These are phyloP conservation scores for Cercospora sp. DNA, from an alignment of 2,329 filamentous ascomycete genomes.

Conservation along the genomic window DNA sequence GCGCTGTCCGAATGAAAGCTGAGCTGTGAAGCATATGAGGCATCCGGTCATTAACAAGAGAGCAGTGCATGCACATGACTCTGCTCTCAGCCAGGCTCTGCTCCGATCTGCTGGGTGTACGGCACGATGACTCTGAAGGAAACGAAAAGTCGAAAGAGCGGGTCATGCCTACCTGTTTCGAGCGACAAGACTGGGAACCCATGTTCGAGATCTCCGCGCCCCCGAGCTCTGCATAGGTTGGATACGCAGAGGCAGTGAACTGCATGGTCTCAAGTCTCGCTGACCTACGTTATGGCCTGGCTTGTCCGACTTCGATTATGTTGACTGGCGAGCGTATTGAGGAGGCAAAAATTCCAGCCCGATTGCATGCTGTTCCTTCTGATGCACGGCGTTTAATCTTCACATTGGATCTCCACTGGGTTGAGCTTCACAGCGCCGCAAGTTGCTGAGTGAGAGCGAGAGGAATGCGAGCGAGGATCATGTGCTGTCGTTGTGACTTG, in stretches of 20 bases:
- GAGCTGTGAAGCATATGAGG: neutral
- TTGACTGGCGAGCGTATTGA: neutral
- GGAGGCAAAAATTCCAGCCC: neutral
- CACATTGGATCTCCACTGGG: neutral
- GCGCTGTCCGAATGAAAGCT: neutral
- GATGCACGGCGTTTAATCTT: neutral
- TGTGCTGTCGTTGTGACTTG: neutral
- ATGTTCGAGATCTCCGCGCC: neutral
- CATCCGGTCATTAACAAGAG: neutral
- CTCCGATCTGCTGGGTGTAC: neutral
- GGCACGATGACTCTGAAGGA: neutral
- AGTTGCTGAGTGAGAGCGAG: neutral
- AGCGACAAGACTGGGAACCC: neutral
- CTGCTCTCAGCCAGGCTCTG: neutral
- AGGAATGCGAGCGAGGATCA: neutral
- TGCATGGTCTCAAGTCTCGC: neutral
- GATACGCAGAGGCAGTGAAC: neutral
- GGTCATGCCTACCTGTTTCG: neutral
- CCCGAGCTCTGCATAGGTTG: neutral
- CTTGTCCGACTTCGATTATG: neutral
- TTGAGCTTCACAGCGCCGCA: neutral
- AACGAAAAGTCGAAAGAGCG: neutral
- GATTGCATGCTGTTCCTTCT: neutral
- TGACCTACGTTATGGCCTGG: neutral
- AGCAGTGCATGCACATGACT: neutral